Conservation (phyloP, 2,329 filamentous ascomycete species). For the Aspergillus ruber region DNA sequence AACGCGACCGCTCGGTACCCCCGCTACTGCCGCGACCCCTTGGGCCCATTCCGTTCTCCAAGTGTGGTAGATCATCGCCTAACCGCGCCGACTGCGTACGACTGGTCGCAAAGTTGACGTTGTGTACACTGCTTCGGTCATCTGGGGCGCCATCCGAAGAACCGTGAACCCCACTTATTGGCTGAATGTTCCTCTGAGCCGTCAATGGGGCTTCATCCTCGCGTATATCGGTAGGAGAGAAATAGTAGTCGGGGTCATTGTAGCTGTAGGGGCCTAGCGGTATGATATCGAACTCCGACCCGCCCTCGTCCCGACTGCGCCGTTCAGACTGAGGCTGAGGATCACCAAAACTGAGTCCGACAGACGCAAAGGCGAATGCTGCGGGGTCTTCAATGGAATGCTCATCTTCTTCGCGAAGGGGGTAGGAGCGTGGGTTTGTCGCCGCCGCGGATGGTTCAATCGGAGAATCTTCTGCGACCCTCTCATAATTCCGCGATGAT, state of each 20-base stretch:
- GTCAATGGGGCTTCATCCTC: conserved; percentile 56
- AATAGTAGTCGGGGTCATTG: conserved; percentile 49
- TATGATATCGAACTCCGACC: conserved; percentile 23
- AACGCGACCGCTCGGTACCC: conserved; percentile 40
- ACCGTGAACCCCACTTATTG: conserved; percentile 47
- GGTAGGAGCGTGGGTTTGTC: conserved; percentile 14
- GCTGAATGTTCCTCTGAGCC: conserved; percentile 49
- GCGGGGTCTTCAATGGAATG: conserved; percentile 31
- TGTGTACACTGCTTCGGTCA: conserved; percentile 46
- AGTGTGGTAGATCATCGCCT: conserved; percentile 54
- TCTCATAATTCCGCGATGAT: conserved; percentile 45
- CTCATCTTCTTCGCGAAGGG: conserved; percentile 17
- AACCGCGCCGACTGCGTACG: conserved; percentile 41
- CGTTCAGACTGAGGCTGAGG: conserved; percentile 14
- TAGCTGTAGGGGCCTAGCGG: conserved; percentile 23
- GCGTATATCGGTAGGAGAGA: conserved; percentile 45
- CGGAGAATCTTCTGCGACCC: conserved; percentile 49
- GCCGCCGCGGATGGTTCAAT: conserved; percentile 19
- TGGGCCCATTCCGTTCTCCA: conserved; percentile 54
- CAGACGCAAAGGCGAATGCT: conserved; percentile 36
- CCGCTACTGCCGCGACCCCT: conserved; percentile 53
- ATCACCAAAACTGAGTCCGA: conserved; percentile 37
- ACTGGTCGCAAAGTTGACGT: conserved; percentile 44
- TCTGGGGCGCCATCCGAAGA: conserved; percentile 36
- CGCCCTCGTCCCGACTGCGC: conserved; percentile 20